Evolutionary conservation across 805 yeast genomes (phyloP).

Genomic region (Lachancea nothofagi): DNA sequence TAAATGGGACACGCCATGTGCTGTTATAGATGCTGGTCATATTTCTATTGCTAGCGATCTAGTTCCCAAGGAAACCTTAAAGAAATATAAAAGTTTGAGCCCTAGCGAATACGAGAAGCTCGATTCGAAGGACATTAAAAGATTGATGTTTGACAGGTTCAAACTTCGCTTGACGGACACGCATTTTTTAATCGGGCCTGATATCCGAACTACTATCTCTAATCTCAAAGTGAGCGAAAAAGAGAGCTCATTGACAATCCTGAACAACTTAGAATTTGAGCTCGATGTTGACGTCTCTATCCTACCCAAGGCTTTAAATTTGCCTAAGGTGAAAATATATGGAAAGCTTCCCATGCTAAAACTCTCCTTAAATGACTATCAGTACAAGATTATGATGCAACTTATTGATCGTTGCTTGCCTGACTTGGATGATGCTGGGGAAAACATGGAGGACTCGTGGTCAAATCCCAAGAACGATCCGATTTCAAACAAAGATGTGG

Average conservation of each 20-base stretch:
- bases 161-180: slow-evolving; percentile 74
- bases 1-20: slow-evolving; percentile 79
- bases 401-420: slow-evolving; percentile 70
- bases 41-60: slow-evolving; percentile 77
- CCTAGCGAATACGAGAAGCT: slow-evolving; percentile 65
- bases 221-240: slow-evolving; percentile 49
- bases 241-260: slow-evolving; percentile 45
- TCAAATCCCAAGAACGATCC: slow-evolving; percentile 11
- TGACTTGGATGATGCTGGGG: slow-evolving; percentile 30
- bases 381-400: slow-evolving; percentile 82
- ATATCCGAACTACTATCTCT: slow-evolving; percentile 68
- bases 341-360: slow-evolving; percentile 72
- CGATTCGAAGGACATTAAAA: slow-evolving; percentile 44
- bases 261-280: slow-evolving; percentile 72
- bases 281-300: slow-evolving; percentile 78
- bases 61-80: slow-evolving; percentile 61
- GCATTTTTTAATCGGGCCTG: slow-evolving; percentile 81
- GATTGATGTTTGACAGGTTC: slow-evolving; percentile 87
- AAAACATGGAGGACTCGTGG: slow-evolving; percentile 13
- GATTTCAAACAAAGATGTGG: slow-evolving; percentile 17
- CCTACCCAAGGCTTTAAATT: slow-evolving; percentile 67
- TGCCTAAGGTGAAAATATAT: slow-evolving; percentile 66
- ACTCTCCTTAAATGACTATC: slow-evolving; percentile 77
- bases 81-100: slow-evolving; percentile 59
- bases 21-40: slow-evolving; percentile 93